phyloP scores from a whole-genome alignment of 192 early-diverging fungal genomes.

The Tieghemiomyces parasiticus region DNA sequence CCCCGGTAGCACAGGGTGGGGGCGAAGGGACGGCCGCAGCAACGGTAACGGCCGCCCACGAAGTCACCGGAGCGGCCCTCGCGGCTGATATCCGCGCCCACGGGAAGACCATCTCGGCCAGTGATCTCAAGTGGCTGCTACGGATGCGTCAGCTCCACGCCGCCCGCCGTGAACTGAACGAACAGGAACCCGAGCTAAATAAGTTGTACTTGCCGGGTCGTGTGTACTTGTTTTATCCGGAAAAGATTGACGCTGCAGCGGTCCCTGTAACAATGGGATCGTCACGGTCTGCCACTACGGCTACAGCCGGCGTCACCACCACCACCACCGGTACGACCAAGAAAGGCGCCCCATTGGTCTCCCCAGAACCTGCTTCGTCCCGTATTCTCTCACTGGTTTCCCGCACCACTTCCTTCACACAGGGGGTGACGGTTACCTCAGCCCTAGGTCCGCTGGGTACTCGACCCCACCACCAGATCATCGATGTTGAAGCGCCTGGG shows the following conservation, averaged over 20 bases:
- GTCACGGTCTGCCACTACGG: too few species aligned
- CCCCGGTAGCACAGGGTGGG: not conserved
- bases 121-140: slow-evolving; percentile 24
- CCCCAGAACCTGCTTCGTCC: too few species aligned
- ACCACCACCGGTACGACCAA: too few species aligned
- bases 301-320: too few species aligned
- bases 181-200: slow-evolving; percentile 20
- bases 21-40: not conserved
- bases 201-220: slow-evolving; percentile 27
- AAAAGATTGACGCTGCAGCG: not conserved
- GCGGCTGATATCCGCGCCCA: slow-evolving; percentile 17
- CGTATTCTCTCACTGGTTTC: too few species aligned
- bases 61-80: not conserved
- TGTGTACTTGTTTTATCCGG: slow-evolving; percentile 12
- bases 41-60: not conserved
- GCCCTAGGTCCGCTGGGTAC: too few species aligned
- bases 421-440: too few species aligned
- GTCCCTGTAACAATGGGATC: too few species aligned
- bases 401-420: too few species aligned
- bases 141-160: slow-evolving; percentile 21
- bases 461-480: too few species aligned
- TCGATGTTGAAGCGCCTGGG: too few species aligned
- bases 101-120: slow-evolving; percentile 18
- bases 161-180: slow-evolving; percentile 12
- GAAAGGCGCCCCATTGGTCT: too few species aligned